Percentiles rank a stretch among this genome's conserved stretches.
These are phyloP conservation scores for Taphrina betulina DNA, from an alignment of 1,139 yeast species.

Conservation along the genomic window DNA sequence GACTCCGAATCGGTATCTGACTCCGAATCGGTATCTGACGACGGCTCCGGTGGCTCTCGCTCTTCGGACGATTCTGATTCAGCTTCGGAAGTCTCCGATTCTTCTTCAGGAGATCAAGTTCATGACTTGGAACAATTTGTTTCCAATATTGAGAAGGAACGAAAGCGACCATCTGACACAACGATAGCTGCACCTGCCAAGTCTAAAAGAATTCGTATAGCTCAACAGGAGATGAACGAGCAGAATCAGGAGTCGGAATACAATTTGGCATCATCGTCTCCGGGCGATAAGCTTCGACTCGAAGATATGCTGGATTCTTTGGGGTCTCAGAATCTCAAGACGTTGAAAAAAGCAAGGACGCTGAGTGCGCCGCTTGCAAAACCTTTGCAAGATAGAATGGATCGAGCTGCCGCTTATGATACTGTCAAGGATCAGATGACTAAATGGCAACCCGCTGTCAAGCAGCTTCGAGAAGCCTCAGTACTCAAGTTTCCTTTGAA, in stretches of 20 bases:
- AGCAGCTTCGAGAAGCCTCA: constrained; percentile 77
- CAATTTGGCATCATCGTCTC: constrained; percentile 13
- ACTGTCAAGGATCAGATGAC: constrained; percentile 80
- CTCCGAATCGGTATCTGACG: not conserved
- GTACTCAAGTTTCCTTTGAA: constrained; percentile 72
- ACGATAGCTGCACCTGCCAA: constrained; percentile 40
- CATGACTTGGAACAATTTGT: constrained; percentile 38
- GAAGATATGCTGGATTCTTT: constrained; percentile 73
- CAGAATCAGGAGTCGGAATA: constrained; percentile 42
- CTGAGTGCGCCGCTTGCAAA: constrained; percentile 80
- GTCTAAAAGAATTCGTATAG: constrained; percentile 40
- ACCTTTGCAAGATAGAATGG: constrained; percentile 80
- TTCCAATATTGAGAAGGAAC: constrained; percentile 41
- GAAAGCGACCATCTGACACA: constrained; percentile 40
- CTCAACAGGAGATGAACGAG: constrained; percentile 51
- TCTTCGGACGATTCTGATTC: constrained; percentile 48
- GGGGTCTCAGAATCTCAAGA: constrained; percentile 50
- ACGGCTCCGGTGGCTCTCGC: not conserved
- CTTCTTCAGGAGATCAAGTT: constrained; percentile 37
- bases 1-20: not conserved
- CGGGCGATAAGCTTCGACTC: constrained; percentile 55
- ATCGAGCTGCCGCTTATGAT: constrained; percentile 87
- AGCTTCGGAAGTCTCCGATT: constrained; percentile 45
- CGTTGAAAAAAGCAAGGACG: constrained; percentile 47
- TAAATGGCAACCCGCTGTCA: constrained; percentile 84